A percentile compares a stretch with the other conserved stretches of the same genome.
These are phyloP conservation scores for Rehmannia glutinosa DNA, from an alignment of 257 asterid genomes.

Conservation along the genomic window DNA sequence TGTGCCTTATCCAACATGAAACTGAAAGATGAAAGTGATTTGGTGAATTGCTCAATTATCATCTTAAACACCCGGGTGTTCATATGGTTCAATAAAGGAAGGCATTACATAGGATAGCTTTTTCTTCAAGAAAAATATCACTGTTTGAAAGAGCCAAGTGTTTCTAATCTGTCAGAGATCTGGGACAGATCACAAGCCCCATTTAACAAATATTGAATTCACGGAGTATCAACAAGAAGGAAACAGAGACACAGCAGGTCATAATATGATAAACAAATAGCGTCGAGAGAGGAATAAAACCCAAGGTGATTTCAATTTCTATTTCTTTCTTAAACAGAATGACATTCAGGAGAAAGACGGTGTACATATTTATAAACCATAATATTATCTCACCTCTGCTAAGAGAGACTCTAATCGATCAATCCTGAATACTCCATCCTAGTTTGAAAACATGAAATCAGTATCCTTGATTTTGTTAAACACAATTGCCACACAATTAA, in stretches of 20 bases:
- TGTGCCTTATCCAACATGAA: background rate
- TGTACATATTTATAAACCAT: background rate
- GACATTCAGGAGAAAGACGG: constrained; percentile 14
- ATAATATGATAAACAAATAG: background rate
- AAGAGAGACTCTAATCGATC: constrained; percentile 94
- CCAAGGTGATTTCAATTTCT: background rate
- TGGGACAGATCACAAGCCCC: background rate
- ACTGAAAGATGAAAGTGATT: background rate
- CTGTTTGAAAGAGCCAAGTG: background rate
- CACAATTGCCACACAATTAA: background rate
- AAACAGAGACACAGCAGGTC: background rate
- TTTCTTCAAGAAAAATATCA: background rate
- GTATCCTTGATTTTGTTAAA: constrained; percentile 23
- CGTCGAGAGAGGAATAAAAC: background rate
- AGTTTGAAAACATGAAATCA: constrained; percentile 30
- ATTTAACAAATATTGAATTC: background rate
- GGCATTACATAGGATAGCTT: background rate
- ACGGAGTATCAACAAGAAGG: constrained; percentile 6
- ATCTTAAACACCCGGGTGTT: background rate
- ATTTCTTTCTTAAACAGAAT: constrained; percentile 2
- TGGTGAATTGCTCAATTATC: background rate
- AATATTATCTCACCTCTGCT: constrained; percentile 61
- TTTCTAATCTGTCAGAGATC: background rate
- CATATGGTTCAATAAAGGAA: background rate
- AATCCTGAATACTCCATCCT: constrained; percentile 93